Base-by-base conservation (phyloP, 495 filamentous ascomycete genomes). In the Astrocystis sublimbata region DNA sequence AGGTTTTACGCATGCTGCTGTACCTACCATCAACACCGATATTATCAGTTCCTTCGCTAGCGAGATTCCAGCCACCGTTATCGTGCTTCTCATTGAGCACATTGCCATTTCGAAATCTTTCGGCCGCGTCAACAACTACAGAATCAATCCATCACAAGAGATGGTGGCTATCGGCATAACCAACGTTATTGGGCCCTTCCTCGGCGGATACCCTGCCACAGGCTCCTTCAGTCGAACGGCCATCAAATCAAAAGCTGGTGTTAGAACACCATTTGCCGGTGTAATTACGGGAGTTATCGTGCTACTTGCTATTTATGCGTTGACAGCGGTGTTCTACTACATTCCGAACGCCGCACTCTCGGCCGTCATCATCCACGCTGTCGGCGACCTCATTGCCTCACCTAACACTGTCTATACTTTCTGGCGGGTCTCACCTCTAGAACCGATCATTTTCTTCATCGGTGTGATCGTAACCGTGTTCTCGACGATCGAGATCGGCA, bases 21-120 rank as follows among this genome's bases (percentile, higher is more conserved):
- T 88, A n/a, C 92, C 92, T 0, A 78, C 73, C 0, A 76, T 97
- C 58, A 85, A 89, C 66, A 78, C 76, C 0, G 71, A 76, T 1
- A 81, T 94, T 56, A 84, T 93, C 66, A 78, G 66, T 2, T 68
- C 83, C 7, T 91, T 92, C 69, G 74, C 80, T 9, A 74, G 73
- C 40, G 75, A 92, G 50, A 76, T 96, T 0, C 92, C 92, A 0
- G 89, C 88, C 15, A 85, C 88, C 0, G 89, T 97, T 45, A 97
- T 98, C 65, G 96, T 98, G 7, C 79, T 98, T 43, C 79, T 98
- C 46, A 97, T 98, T 66, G 94, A 98, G 74, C 91, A 96, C 71
- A 93, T 94, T 65, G 89, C 96, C n/a, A 98, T 98, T 62, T 92
- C 93, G 35, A 98, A 98, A 75, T 98, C 94, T 0, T 98, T 98